Percentiles rank a stretch among this genome's conserved stretches.
Evolutionary conservation across 345 rosid species (phyloP).

Genomic region (Durio zibethinus): DNA sequence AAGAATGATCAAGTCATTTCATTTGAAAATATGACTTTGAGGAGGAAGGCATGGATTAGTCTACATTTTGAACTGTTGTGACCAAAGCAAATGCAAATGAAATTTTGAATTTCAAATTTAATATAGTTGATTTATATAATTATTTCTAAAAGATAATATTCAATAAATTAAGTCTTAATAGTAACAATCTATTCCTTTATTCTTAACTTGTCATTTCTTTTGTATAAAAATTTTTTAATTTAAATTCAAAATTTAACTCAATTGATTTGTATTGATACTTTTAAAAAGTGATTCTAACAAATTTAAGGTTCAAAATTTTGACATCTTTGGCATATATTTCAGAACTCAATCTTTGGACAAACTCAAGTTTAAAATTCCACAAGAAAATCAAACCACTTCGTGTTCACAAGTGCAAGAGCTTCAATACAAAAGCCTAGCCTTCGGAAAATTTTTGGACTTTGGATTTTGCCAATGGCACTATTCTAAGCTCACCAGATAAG

Average conservation of each 20-base stretch:
- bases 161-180: too few species aligned
- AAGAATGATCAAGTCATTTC: background rate
- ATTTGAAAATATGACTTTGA: conserved; percentile 4
- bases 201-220: too few species aligned
- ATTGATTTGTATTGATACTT: too few species aligned
- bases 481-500: conserved; percentile 15
- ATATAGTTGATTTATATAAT: too few species aligned
- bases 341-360: conserved; percentile 8
- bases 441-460: background rate
- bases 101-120: too few species aligned
- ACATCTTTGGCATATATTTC: background rate
- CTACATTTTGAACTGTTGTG: conserved; percentile 9
- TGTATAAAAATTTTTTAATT: too few species aligned
- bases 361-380: background rate
- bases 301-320: too few species aligned
- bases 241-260: too few species aligned
- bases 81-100: background rate
- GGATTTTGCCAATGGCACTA: background rate
- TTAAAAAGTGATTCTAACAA: too few species aligned
- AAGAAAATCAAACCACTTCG: conserved; percentile 20
- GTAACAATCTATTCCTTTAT: too few species aligned
- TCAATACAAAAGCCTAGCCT: background rate
- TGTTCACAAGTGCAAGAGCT: background rate
- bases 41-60: conserved; percentile 6
- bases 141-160: too few species aligned